Conservation (phyloP, 2,329 filamentous ascomycete species). For the Aureobasidium namibiae region DNA sequence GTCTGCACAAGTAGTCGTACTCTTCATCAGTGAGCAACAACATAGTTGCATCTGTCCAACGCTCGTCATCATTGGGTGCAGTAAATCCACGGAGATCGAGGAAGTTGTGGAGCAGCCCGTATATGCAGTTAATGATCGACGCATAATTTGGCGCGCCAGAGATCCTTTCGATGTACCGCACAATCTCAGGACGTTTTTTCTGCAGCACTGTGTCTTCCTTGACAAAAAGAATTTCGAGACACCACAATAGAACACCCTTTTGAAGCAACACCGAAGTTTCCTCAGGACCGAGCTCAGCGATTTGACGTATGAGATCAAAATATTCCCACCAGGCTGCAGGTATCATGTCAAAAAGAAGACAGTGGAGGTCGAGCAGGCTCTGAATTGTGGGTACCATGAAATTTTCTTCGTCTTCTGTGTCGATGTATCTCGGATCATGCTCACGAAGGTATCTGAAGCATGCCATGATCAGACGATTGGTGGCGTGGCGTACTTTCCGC, state of each 20-base stretch:
- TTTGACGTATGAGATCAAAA: slow-evolving; percentile 13
- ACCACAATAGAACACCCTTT: slow-evolving; percentile 13
- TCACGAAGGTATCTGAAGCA: slow-evolving; percentile 25
- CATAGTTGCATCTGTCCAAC: not conserved
- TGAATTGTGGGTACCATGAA: not conserved
- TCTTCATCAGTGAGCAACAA: not conserved
- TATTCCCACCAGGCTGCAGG: slow-evolving; percentile 15
- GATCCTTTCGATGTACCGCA: not conserved
- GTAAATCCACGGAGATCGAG: not conserved
- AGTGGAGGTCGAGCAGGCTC: not conserved
- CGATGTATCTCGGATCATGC: slow-evolving; percentile 25
- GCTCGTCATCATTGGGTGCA: not conserved
- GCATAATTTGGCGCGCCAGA: not conserved
- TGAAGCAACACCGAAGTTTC: slow-evolving; percentile 15
- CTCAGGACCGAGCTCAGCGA: slow-evolving; percentile 14
- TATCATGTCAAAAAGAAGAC: not conserved
- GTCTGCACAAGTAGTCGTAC: not conserved
- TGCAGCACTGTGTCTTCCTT: not conserved
- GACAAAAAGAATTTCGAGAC: slow-evolving; percentile 13
- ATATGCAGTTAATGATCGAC: slow-evolving; percentile 3
- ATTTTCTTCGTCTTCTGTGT: slow-evolving; percentile 2
- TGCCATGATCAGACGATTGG: slow-evolving; percentile 25
- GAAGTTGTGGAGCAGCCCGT: slow-evolving; percentile 10
- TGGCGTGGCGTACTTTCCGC: slow-evolving; percentile 24
- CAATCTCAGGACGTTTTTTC: not conserved